Percentiles rank a stretch among this genome's conserved stretches.
These are phyloP conservation scores for Helotiales sp. DNA, from an alignment of 2,329 filamentous ascomycete species.

Conservation along the genomic window DNA sequence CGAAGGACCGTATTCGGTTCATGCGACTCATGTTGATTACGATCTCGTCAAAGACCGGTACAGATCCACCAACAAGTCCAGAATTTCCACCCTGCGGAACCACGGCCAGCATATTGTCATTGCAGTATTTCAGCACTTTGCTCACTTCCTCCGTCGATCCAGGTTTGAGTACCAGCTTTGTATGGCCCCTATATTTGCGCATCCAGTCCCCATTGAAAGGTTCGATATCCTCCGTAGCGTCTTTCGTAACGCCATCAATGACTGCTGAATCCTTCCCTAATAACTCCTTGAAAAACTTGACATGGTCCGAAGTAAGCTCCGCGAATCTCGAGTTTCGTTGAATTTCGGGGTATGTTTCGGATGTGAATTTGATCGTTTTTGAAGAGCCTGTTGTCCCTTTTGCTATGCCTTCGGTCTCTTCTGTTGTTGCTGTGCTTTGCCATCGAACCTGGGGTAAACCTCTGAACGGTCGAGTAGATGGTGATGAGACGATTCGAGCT, in stretches of 20 bases:
- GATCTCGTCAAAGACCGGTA: conserved; percentile 98
- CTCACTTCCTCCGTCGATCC: conserved; percentile 85
- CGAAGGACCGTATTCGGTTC: conserved; percentile 90
- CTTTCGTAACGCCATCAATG: conserved; percentile 79
- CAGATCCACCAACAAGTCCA: conserved; percentile 90
- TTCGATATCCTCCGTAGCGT: conserved; percentile 80
- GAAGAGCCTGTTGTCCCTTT: conserved; percentile 39
- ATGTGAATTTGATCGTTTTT: conserved; percentile 73
- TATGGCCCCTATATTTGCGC: conserved; percentile 95
- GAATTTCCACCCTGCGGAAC: conserved; percentile 98
- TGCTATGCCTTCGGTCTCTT: conserved; percentile 37
- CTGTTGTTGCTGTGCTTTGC: conserved; percentile 41
- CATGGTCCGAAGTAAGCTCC: conserved; percentile 76
- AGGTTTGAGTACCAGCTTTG: conserved; percentile 85
- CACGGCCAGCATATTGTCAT: conserved; percentile 87
- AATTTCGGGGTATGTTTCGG: conserved; percentile 83
- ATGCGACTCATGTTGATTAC: conserved; percentile 89
- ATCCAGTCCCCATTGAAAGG: conserved; percentile 98
- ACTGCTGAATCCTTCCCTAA: conserved; percentile 80
- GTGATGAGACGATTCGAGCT: conserved; percentile 31
- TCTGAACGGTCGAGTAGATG: conserved; percentile 29
- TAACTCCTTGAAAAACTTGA: conserved; percentile 80
- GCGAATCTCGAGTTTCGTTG: conserved; percentile 79
- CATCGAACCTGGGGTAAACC: conserved; percentile 36
- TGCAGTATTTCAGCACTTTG: conserved; percentile 92